These are phyloP conservation scores for Trifolium fragiferum DNA, from an alignment of 306 rosid species.

Conservation along the genomic window DNA sequence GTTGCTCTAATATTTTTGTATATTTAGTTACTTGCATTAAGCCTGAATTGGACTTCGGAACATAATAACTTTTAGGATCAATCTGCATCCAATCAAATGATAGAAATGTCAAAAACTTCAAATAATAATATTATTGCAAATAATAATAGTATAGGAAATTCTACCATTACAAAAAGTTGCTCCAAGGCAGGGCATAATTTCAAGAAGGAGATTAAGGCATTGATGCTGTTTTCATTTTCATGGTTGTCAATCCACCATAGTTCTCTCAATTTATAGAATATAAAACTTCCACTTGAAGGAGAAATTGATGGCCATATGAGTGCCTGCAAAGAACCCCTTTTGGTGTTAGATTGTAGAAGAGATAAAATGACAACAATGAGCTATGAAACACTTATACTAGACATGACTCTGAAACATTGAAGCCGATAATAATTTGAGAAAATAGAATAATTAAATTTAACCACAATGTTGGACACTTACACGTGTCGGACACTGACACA, in stretches of 20 bases:
- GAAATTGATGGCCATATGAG: conserved; percentile 74
- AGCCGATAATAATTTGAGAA: background rate
- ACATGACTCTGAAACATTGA: too few relatives aligned
- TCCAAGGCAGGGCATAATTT: conserved; percentile 73
- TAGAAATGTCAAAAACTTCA: background rate
- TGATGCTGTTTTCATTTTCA: conserved; percentile 47
- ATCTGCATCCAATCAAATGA: conserved; percentile 47
- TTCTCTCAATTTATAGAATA: conserved; percentile 69
- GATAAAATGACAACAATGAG: background rate
- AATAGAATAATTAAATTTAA: background rate
- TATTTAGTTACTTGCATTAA: conserved; percentile 35
- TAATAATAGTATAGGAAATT: background rate
- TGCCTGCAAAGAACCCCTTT: conserved; percentile 48
- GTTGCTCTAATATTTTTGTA: conserved; percentile 44
- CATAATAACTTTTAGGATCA: conserved; percentile 49
- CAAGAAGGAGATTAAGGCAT: conserved; percentile 59
- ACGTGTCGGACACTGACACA: background rate
- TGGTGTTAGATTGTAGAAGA: background rate
- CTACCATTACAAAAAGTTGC: conserved; percentile 58
- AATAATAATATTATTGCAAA: conserved; percentile 1
- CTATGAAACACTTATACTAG: background rate
- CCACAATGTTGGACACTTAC: background rate
- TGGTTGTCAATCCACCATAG: conserved; percentile 68
- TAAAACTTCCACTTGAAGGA: conserved; percentile 52
- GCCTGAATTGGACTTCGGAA: conserved; percentile 6